These are phyloP conservation scores for Yarrowia sp. DNA, from an alignment of 805 yeast species.

Conservation along the genomic window DNA sequence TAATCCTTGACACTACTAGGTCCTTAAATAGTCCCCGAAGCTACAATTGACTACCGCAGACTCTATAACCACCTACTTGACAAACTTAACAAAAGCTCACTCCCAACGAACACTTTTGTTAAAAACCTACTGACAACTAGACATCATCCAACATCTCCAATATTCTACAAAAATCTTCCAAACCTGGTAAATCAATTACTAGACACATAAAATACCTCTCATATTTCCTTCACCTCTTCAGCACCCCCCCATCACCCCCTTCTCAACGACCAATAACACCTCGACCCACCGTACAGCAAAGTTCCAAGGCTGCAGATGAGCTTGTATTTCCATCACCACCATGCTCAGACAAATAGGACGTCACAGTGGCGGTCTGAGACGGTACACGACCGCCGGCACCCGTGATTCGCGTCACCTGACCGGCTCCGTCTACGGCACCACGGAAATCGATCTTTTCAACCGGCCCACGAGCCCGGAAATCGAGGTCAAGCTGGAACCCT, in stretches of 20 bases:
- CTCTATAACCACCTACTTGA: too few species aligned
- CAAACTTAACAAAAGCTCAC: too few species aligned
- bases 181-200: background rate
- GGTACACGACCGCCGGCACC: conserved; percentile 42
- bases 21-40: too few species aligned
- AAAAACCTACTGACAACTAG: too few species aligned
- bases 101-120: too few species aligned
- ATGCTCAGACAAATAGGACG: conserved; percentile 7
- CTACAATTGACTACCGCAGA: too few species aligned
- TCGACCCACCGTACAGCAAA: background rate
- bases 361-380: conserved; percentile 9
- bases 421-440: conserved; percentile 24
- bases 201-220: background rate
- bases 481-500: conserved; percentile 8
- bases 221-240: background rate
- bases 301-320: background rate
- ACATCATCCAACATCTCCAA: background rate
- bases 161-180: background rate
- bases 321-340: background rate
- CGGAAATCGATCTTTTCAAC: conserved; percentile 26
- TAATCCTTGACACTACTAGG: too few species aligned
- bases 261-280: background rate
- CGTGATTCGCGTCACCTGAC: conserved; percentile 19
- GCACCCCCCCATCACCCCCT: background rate
- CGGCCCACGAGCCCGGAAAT: conserved; percentile 5